Evolutionary conservation across 306 rosid species (phyloP).

Genomic region (Sesbania bispinosa): DNA sequence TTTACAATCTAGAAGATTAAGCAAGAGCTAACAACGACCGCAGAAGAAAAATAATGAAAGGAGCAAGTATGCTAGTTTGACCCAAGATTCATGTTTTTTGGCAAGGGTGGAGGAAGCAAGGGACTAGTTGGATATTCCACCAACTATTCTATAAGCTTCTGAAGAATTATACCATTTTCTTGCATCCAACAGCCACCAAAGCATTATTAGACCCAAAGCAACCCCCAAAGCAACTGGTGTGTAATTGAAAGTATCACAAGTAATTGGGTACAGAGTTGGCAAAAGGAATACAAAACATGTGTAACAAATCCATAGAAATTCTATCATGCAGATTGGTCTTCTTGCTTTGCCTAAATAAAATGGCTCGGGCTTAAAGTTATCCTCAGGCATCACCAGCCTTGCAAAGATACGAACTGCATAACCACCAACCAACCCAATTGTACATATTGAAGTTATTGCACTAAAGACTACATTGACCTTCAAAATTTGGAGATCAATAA

Average conservation of each 20-base stretch:
- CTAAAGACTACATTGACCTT: conserved; percentile 60
- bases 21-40: conserved; percentile 79
- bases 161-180: conserved; percentile 55
- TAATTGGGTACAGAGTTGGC: too few relatives aligned
- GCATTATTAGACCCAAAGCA: too few relatives aligned
- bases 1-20: conserved; percentile 79
- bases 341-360: conserved; percentile 73
- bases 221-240: too few relatives aligned
- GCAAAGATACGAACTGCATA: conserved; percentile 77
- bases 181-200: too few relatives aligned
- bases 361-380: conserved; percentile 60
- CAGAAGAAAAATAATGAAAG: conserved; percentile 30
- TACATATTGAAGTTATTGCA: conserved; percentile 65
- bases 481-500: conserved; percentile 67
- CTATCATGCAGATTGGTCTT: conserved; percentile 59
- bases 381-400: conserved; percentile 61
- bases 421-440: conserved; percentile 80
- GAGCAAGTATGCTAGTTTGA: conserved; percentile 49
- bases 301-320: too few relatives aligned
- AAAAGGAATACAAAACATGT: too few relatives aligned
- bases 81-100: too few relatives aligned
- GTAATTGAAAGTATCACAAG: too few relatives aligned
- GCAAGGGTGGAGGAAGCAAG: too few relatives aligned
- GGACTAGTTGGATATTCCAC: conserved; percentile 34
- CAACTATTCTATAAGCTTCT: not conserved